Evolutionary conservation across 192 early-diverging fungal genomes (phyloP), one percentile per base, ranked within the genome.

Genomic region (Umbelopsis ramanniana): DNA sequence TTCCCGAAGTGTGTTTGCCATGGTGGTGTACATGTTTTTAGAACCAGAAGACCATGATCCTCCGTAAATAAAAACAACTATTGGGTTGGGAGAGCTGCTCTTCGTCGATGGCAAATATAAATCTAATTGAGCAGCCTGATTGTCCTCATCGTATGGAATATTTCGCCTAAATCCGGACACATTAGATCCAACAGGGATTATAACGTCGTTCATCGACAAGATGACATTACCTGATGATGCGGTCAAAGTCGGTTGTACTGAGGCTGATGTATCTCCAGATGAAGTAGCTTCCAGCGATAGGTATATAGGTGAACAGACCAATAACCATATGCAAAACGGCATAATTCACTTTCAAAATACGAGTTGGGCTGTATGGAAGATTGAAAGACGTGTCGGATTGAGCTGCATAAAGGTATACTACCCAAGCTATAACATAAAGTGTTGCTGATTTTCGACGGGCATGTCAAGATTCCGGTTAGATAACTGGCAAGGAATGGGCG

Each of bases 41-140:
- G 73, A 71, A 10, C 87, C 87, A 23, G 81, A 79, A 6, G 80
- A 74, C 87, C 87, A 88, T 14, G 82, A 74, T 3, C 87, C 85
- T 50, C 87, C 87, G 67, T 88, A 81, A 60, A 88, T 77, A 63
- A 88, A 88, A 0, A 88, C 74, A 60, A 88, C 70, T 10, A 86
- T 81, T 11, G 87, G 87, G 40, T 71, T 52, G 11, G 22, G 9
- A 7, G 52, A 19, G 11, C 7, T 29, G 22, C 38, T 12, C 45
- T 57, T 74, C 11, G 29, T 74, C 1, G 54, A 2, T 9, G 79
- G 79, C 3, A 67, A 40, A 52, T 81, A 81, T 0, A 81, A 38
- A 50, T 81, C 79, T 6, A 81, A 33, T 19, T 35, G 67, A 15
- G 68, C 70, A 5, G 45, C 19, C 1, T 38, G 66, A 54, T 46